Base-by-base conservation (phyloP, 768 basidiomycete species). In the Xerocomellus amylosporus region DNA sequence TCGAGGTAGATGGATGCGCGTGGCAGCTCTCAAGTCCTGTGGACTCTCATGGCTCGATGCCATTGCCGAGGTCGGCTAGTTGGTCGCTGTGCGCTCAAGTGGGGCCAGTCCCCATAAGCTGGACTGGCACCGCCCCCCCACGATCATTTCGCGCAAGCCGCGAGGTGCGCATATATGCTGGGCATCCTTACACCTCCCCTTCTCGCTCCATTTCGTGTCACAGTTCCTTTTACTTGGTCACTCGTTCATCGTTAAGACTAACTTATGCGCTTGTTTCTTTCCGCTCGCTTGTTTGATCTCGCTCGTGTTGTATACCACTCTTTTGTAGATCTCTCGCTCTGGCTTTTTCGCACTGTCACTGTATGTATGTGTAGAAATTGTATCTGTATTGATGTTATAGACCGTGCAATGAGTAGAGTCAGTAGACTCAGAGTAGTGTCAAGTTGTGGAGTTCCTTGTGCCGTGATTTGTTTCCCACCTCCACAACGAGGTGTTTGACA, bases 281-380 rank as follows among this genome's bases (percentile, higher is more conserved):
- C 54, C 50, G 10, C 48, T 45, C 24, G 24, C 24, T n/a, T n/a
- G n/a, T 19, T n/a, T 58, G 34, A 30, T 39, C 36, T 38, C 46
- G 24, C 49, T 56, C 63, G 26, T 58, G 56, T 56, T 30, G 20
- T 53, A 42, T 34, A 49, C 20, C 60, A 41, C 45, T 66, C 64
- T 34, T 51, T 59, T 22, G 13, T 59, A 51, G 17, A 52, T 53
- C 20, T 48, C 8, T 51, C 41, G 8, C 1, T 49, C 31, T 37
- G 20, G 37, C 22, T 43, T 28, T 34, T 33, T 12, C 26, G 31
- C 51, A 5, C 15, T 38, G 13, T 30, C 12, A 28, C 42, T 46
- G 36, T 52, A n/a, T 51, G 19, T 33, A 13, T 36, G 45, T 17
- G 7, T 30, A 41, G 53, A 55, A 60, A n/a, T 43, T 47, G 56